Percentiles rank a stretch among this genome's conserved stretches.
Evolutionary conservation across 495 filamentous ascomycete species (phyloP).

Genomic region (Xylaria intraflava): DNA sequence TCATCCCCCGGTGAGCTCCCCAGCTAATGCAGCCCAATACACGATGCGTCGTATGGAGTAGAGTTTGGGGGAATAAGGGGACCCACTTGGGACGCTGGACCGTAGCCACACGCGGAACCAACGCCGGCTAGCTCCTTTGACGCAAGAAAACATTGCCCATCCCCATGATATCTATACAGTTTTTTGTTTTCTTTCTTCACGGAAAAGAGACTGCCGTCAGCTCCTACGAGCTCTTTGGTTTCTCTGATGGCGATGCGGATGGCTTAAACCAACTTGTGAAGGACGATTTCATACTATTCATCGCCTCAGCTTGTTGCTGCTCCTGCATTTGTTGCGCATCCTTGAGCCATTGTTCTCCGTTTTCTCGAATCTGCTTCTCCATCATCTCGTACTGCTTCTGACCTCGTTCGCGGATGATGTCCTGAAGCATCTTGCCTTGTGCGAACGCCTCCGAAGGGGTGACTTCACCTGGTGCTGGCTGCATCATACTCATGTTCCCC

Average conservation of each 20-base stretch:
- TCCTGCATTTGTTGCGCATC: slow-evolving; percentile 82
- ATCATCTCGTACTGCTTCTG: slow-evolving; percentile 82
- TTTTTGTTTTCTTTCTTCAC: neutral
- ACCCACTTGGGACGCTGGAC: neutral
- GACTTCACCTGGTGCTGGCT: slow-evolving; percentile 58
- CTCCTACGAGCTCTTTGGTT: slow-evolving; percentile 8
- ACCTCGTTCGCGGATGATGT: slow-evolving; percentile 84
- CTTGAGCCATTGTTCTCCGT: slow-evolving; percentile 89
- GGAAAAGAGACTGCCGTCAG: neutral
- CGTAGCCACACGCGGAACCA: neutral
- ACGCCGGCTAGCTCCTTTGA: neutral
- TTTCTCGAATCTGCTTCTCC: slow-evolving; percentile 81
- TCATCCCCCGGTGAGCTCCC: neutral
- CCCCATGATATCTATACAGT: slow-evolving; percentile 1
- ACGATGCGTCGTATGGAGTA: slow-evolving; percentile 7
- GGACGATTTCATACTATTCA: slow-evolving; percentile 65
- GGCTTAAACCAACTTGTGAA: slow-evolving; percentile 45
- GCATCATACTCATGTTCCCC: slow-evolving; percentile 48
- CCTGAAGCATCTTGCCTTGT: slow-evolving; percentile 91
- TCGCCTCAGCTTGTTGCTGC: slow-evolving; percentile 78
- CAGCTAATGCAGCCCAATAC: slow-evolving; percentile 2
- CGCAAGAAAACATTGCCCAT: neutral
- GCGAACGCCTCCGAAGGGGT: slow-evolving; percentile 64
- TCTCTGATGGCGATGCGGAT: neutral
- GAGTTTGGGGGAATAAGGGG: neutral